Evolutionary conservation across 1,284 basidiomycete genomes (phyloP).

Genomic region (Puccinia coronata): DNA sequence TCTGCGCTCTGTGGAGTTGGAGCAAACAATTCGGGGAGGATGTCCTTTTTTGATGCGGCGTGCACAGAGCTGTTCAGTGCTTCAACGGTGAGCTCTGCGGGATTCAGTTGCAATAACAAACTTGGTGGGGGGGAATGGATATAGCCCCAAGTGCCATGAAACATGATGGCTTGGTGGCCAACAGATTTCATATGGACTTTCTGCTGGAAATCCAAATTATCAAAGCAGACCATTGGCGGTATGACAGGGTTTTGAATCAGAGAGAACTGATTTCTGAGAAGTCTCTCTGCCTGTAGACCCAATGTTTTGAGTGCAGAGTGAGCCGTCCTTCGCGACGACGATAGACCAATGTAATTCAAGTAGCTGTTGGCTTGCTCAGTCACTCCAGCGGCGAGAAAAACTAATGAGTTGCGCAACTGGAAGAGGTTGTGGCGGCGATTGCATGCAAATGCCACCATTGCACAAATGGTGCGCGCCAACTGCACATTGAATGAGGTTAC

Average conservation of each 20-base stretch:
- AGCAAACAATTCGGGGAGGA: background rate
- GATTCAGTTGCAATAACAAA: background rate
- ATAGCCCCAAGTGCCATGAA: slow-evolving; percentile 11
- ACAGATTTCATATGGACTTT: background rate
- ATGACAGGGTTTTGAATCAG: background rate
- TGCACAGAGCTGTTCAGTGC: background rate
- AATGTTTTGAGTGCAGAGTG: background rate
- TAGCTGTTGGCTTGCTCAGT: background rate
- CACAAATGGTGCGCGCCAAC: background rate
- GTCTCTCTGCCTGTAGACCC: background rate
- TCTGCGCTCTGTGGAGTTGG: background rate
- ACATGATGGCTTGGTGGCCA: background rate
- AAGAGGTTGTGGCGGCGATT: background rate
- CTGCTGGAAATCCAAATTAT: background rate
- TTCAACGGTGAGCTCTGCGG: background rate
- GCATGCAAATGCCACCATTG: background rate
- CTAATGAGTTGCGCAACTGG: background rate
- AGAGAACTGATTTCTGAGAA: background rate
- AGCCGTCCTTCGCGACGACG: background rate
- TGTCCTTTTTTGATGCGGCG: too few relatives aligned
- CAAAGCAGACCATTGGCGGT: background rate
- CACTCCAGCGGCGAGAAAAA: background rate
- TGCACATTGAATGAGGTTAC: background rate
- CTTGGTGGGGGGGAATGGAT: background rate
- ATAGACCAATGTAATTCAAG: background rate